phyloP scores from a whole-genome alignment of 2,329 filamentous ascomycete genomes.

The Alternaria postmessia region DNA sequence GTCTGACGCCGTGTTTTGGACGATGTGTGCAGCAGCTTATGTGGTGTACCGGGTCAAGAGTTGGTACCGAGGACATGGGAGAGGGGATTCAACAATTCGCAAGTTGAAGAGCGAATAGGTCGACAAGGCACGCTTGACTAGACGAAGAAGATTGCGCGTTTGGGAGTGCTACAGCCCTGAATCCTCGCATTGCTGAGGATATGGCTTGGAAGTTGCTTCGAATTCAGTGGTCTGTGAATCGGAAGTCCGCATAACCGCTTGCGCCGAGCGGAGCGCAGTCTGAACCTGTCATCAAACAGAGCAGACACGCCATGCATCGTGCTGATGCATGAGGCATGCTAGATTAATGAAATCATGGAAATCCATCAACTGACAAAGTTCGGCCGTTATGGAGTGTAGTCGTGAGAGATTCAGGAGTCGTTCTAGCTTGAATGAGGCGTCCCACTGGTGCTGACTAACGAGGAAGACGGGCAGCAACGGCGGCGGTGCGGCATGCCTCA shows the following conservation, averaged over 20 bases:
- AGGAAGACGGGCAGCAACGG: not conserved
- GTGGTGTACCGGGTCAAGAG: not conserved
- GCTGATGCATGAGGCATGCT: not conserved
- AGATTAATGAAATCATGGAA: not conserved
- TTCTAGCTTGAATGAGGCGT: not conserved
- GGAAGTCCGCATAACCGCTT: not conserved
- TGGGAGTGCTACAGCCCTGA: too few relatives aligned
- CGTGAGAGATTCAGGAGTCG: not conserved
- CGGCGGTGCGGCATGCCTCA: constrained; percentile 2
- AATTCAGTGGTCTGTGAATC: not conserved
- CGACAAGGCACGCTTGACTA: too few relatives aligned
- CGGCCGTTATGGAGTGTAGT: not conserved
- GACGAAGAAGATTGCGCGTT: accelerated
- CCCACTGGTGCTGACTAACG: constrained; percentile 13
- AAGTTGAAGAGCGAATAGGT: not conserved
- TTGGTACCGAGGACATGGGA: not conserved
- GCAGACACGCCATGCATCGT: not conserved
- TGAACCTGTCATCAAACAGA: not conserved
- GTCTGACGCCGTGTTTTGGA: not conserved
- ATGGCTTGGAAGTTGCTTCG: not conserved
- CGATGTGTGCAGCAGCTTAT: not conserved
- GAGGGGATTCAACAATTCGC: not conserved
- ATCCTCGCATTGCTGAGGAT: not conserved
- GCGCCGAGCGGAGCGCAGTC: not conserved
- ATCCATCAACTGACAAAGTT: not conserved